Conservation (phyloP, 2,329 filamentous ascomycete species). For the Rosellinia necatrix region DNA sequence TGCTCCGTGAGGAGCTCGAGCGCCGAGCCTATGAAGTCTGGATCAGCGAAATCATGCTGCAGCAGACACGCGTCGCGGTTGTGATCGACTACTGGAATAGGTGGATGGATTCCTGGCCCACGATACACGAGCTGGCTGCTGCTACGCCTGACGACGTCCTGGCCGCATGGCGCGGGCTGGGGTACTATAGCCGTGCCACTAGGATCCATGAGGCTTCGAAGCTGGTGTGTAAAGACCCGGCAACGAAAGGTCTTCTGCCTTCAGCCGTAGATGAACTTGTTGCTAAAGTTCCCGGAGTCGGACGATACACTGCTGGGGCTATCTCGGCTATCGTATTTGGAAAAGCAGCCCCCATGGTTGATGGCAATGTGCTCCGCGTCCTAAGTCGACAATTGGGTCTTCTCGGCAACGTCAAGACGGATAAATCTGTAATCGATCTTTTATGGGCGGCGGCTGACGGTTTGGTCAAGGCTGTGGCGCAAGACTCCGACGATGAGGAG, state of each 20-base stretch:
- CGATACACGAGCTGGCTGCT: slow-evolving; percentile 58
- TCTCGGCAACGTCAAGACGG: slow-evolving; percentile 60
- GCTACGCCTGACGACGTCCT: slow-evolving; percentile 61
- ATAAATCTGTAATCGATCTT: slow-evolving; percentile 56
- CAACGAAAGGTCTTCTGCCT: slow-evolving; percentile 55
- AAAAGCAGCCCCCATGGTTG: slow-evolving; percentile 62
- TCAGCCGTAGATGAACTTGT: slow-evolving; percentile 51
- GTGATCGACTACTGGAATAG: slow-evolving; percentile 67
- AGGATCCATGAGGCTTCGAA: slow-evolving; percentile 62
- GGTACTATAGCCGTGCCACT: slow-evolving; percentile 68
- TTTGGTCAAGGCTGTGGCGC: slow-evolving; percentile 57
- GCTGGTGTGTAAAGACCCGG: slow-evolving; percentile 50
- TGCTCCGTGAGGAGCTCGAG: slow-evolving; percentile 51
- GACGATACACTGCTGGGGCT: slow-evolving; percentile 66
- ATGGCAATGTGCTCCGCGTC: slow-evolving; percentile 66
- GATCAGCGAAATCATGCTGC: slow-evolving; percentile 71
- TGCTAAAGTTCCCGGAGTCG: slow-evolving; percentile 61
- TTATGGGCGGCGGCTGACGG: slow-evolving; percentile 63
- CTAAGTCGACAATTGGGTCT: slow-evolving; percentile 64
- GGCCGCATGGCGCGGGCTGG: slow-evolving; percentile 63
- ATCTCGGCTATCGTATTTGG: slow-evolving; percentile 68
- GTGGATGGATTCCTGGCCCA: slow-evolving; percentile 66
- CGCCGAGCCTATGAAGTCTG: slow-evolving; percentile 67
- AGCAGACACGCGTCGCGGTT: slow-evolving; percentile 66
- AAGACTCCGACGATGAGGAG: slow-evolving; percentile 39